These are phyloP conservation scores for Ogataea salicorniae DNA, from an alignment of 805 yeast species.

Conservation along the genomic window DNA sequence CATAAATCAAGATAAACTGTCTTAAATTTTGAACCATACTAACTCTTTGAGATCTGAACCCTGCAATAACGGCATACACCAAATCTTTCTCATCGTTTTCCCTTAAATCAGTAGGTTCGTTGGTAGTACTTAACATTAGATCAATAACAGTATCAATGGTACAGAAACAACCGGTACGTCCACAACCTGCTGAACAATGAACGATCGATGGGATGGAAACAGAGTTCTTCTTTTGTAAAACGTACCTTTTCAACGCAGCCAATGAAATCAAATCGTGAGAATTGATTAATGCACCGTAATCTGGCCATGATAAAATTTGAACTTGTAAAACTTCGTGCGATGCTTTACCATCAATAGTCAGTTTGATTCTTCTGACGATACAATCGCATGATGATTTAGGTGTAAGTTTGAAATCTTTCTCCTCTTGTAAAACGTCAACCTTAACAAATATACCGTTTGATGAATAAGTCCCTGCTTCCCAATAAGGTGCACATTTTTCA, in stretches of 20 bases:
- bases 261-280: constrained; percentile 53
- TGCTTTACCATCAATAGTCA: constrained; percentile 31
- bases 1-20: constrained; percentile 49
- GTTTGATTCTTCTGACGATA: constrained; percentile 39
- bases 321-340: constrained; percentile 58
- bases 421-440: constrained; percentile 22
- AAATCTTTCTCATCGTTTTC: constrained; percentile 31
- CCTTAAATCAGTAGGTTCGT: constrained; percentile 2
- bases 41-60: constrained; percentile 46
- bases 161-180: constrained; percentile 88
- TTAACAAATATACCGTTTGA: constrained; percentile 22
- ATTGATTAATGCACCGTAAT: constrained; percentile 59
- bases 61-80: constrained; percentile 42
- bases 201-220: constrained; percentile 50
- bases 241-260: constrained; percentile 35
- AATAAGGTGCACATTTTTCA: constrained; percentile 78
- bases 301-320: constrained; percentile 82
- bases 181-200: constrained; percentile 97
- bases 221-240: constrained; percentile 15
- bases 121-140: constrained; percentile 16
- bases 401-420: constrained; percentile 23
- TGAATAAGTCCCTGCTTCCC: constrained; percentile 58
- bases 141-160: constrained; percentile 60
- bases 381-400: constrained; percentile 18
- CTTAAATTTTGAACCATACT: constrained; percentile 56